Percentiles rank a stretch among this genome's conserved stretches.
Evolutionary conservation across 1,284 basidiomycete species (phyloP).

Genomic region (Moesziomyces parantarcticus): DNA sequence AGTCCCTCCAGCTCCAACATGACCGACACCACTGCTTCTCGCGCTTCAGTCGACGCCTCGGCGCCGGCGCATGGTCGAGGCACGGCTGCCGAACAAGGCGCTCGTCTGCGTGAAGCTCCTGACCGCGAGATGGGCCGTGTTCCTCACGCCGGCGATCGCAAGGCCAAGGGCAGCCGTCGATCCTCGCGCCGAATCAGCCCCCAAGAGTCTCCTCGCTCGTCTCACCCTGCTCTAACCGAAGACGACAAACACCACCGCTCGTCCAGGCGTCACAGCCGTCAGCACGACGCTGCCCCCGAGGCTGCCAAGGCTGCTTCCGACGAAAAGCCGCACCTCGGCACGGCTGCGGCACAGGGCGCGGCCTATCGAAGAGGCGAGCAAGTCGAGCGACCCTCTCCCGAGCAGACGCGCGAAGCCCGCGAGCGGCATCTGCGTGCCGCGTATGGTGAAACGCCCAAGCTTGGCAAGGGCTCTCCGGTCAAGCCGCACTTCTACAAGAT

Average conservation of each 20-base stretch:
- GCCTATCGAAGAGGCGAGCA: slow-evolving; percentile 32
- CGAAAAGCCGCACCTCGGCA: slow-evolving; percentile 15
- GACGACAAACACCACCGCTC: slow-evolving; percentile 15
- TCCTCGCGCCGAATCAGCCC: slow-evolving; percentile 23
- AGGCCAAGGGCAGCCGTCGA: slow-evolving; percentile 15
- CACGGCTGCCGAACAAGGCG: slow-evolving; percentile 52
- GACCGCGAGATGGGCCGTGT: slow-evolving; percentile 24
- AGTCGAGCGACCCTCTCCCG: slow-evolving; percentile 13
- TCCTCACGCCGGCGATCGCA: slow-evolving; percentile 6
- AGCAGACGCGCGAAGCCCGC: slow-evolving; percentile 30
- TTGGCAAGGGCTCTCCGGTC: slow-evolving; percentile 45
- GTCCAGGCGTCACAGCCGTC: slow-evolving; percentile 15
- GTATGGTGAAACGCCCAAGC: slow-evolving; percentile 35
- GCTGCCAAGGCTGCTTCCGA: background rate
- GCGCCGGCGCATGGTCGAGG: slow-evolving; percentile 41
- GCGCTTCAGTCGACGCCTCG: slow-evolving; percentile 10
- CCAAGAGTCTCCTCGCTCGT: slow-evolving; percentile 18
- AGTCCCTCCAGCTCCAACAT: slow-evolving; percentile 2
- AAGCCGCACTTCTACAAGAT: slow-evolving; percentile 56
- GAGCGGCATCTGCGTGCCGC: slow-evolving; percentile 41
- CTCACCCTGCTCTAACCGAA: slow-evolving; percentile 12
- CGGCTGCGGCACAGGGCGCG: slow-evolving; percentile 47
- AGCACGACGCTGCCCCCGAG: background rate
- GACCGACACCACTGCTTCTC: no score
- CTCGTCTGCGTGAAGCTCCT: slow-evolving; percentile 40